These are phyloP conservation scores for Metarhizium humberi DNA, from an alignment of 2,329 filamentous ascomycete genomes.

Conservation along the genomic window DNA sequence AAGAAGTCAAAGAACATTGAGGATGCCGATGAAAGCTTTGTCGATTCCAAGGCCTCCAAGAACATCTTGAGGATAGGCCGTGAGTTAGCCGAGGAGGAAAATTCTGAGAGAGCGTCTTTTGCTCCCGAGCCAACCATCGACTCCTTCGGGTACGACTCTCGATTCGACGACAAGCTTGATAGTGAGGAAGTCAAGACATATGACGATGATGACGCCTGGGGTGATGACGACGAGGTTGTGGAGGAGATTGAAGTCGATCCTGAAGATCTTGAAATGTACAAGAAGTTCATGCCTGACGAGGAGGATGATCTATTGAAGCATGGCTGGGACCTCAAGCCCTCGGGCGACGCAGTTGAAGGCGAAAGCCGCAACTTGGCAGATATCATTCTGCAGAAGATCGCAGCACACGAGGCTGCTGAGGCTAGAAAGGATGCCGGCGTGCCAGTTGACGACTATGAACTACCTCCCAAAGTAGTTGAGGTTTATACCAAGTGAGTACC, in stretches of 20 bases:
- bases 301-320: slow-evolving; percentile 66
- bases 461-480: slow-evolving; percentile 86
- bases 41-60: slow-evolving; percentile 80
- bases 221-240: slow-evolving; percentile 65
- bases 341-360: slow-evolving; percentile 32
- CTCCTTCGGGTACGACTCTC: slow-evolving; percentile 69
- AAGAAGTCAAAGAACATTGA: slow-evolving; percentile 54
- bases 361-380: slow-evolving; percentile 76
- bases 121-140: slow-evolving; percentile 35
- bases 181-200: slow-evolving; percentile 33
- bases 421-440: slow-evolving; percentile 35
- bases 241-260: slow-evolving; percentile 78
- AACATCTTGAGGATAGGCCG: slow-evolving; percentile 86
- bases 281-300: slow-evolving; percentile 72
- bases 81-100: slow-evolving; percentile 76
- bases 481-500: slow-evolving; percentile 75
- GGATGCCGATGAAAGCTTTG: slow-evolving; percentile 58
- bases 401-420: slow-evolving; percentile 71
- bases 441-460: slow-evolving; percentile 71
- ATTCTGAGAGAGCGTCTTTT: slow-evolving; percentile 22
- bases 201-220: slow-evolving; percentile 62
- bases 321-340: slow-evolving; percentile 41
- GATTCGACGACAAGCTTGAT: slow-evolving; percentile 51
- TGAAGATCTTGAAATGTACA: slow-evolving; percentile 80
- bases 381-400: slow-evolving; percentile 89